Evolutionary conservation across 2,329 filamentous ascomycete species (phyloP).

Genomic region (Hymenoscyphus infarciens): DNA sequence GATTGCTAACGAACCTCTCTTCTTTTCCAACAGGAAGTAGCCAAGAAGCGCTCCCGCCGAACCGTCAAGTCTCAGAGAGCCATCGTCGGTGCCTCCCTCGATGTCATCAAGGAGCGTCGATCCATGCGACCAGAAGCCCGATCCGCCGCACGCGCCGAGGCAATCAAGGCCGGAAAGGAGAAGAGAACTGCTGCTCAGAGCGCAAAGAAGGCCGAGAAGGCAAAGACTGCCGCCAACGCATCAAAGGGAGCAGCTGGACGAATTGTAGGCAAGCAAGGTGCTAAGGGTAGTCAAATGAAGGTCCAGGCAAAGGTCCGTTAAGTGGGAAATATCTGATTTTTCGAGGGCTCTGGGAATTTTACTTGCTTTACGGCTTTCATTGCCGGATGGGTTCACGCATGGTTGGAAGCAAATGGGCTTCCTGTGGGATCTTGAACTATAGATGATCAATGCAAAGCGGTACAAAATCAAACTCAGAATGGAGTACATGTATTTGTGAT

Average conservation of each 20-base stretch:
- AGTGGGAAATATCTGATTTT: constrained; percentile 40
- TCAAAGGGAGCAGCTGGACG: constrained; percentile 74
- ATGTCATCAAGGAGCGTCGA: constrained; percentile 99
- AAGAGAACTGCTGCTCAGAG: constrained; percentile 87
- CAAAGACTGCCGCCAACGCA: constrained; percentile 74
- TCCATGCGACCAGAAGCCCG: constrained; percentile 92
- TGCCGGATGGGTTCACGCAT: constrained; percentile 30
- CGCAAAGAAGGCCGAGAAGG: constrained; percentile 99
- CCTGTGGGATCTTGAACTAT: constrained; percentile 33
- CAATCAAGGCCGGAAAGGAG: constrained; percentile 98
- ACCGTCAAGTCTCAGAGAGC: constrained; percentile 98
- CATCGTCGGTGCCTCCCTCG: constrained; percentile 98
- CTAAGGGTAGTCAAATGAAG: constrained; percentile 86
- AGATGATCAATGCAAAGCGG: constrained; percentile 34
- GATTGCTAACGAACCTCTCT: constrained; percentile 19
- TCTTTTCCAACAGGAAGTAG: constrained; percentile 73
- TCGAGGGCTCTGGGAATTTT: constrained; percentile 20
- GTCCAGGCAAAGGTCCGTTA: constrained; percentile 83
- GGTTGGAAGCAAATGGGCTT: constrained; percentile 32
- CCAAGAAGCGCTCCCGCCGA: constrained; percentile 98
- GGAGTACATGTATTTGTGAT: constrained; percentile 1
- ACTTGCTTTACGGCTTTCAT: constrained; percentile 27
- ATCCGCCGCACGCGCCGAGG: constrained; percentile 79
- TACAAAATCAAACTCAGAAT: constrained; percentile 17
- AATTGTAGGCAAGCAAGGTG: constrained; percentile 94